Conservation (phyloP, 805 yeast species). For the Candida taoyuanica region DNA sequence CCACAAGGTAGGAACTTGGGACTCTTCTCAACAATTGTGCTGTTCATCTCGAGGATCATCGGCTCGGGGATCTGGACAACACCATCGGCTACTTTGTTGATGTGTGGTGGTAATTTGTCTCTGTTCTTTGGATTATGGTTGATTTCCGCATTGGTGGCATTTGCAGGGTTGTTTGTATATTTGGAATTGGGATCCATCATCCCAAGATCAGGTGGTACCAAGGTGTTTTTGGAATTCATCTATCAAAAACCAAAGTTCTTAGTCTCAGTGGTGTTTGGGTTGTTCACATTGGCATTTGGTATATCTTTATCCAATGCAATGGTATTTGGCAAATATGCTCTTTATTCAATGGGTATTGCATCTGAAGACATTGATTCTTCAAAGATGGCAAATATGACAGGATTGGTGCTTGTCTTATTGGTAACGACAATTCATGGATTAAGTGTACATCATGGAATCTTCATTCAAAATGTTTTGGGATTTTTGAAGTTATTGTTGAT, state of each 20-base stretch:
- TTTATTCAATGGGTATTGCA: constrained; percentile 40
- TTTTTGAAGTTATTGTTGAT: constrained; percentile 52
- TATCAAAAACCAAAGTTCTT: constrained; percentile 56
- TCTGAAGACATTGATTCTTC: constrained; percentile 29
- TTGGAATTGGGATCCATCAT: constrained; percentile 67
- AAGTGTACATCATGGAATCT: constrained; percentile 56
- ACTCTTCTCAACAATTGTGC: constrained; percentile 55
- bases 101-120: constrained; percentile 62
- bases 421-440: constrained; percentile 47
- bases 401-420: constrained; percentile 34
- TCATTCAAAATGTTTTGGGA: constrained; percentile 60
- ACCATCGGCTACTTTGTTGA: constrained; percentile 58
- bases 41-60: constrained; percentile 63
- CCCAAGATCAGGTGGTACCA: constrained; percentile 74
- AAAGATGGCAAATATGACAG: constrained; percentile 36
- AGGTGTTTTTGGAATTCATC: constrained; percentile 64
- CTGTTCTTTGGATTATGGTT: constrained; percentile 61
- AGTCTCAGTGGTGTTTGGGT: constrained; percentile 45
- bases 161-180: constrained; percentile 62
- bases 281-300: constrained; percentile 50
- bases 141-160: constrained; percentile 55
- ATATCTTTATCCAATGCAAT: constrained; percentile 50
- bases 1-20: constrained; percentile 80
- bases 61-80: constrained; percentile 80
- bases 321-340: constrained; percentile 57